Conservation (phyloP, 306 rosid genomes). For the Hippophae gyantsensis region DNA sequence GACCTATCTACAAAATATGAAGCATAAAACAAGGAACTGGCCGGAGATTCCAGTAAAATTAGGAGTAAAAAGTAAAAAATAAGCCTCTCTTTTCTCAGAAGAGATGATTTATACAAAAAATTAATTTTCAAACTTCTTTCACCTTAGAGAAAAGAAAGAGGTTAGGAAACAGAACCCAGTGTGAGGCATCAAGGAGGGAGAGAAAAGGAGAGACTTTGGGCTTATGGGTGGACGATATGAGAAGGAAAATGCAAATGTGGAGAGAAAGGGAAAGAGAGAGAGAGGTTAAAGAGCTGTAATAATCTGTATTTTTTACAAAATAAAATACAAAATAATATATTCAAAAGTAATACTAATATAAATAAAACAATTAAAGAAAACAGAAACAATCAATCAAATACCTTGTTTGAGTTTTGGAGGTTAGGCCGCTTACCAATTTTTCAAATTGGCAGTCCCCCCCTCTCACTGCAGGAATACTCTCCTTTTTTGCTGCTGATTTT, state of each 20-base stretch:
- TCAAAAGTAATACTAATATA: not conserved
- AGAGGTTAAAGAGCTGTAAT: constrained; percentile 43
- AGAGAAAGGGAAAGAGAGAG: constrained; percentile 17
- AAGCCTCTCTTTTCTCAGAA: constrained; percentile 2
- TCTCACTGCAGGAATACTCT: not conserved
- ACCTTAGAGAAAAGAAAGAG: constrained; percentile 18
- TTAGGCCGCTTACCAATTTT: constrained; percentile 17
- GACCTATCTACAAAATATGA: constrained; percentile 35
- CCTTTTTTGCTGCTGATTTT: not conserved
- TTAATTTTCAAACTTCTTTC: constrained; percentile 3
- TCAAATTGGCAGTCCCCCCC: not conserved
- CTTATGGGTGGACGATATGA: constrained; percentile 50
- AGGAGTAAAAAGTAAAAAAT: not conserved
- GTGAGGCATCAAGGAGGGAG: constrained; percentile 28
- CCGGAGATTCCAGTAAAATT: constrained; percentile 5
- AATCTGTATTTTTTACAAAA: constrained; percentile 44
- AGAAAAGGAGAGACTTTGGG: constrained; percentile 29
- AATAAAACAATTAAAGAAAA: not conserved
- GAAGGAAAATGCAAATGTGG: constrained; percentile 2
- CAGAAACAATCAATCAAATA: constrained; percentile 5
- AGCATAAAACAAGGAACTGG: constrained; percentile 21
- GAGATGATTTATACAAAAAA: constrained; percentile 4
- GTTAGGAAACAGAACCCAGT: constrained; percentile 30
- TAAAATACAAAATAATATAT: constrained; percentile 18
- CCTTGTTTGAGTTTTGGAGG: constrained; percentile 13